These are phyloP conservation scores for Achaetomium macrosporum DNA, from an alignment of 2,329 filamentous ascomycete species.

Conservation along the genomic window DNA sequence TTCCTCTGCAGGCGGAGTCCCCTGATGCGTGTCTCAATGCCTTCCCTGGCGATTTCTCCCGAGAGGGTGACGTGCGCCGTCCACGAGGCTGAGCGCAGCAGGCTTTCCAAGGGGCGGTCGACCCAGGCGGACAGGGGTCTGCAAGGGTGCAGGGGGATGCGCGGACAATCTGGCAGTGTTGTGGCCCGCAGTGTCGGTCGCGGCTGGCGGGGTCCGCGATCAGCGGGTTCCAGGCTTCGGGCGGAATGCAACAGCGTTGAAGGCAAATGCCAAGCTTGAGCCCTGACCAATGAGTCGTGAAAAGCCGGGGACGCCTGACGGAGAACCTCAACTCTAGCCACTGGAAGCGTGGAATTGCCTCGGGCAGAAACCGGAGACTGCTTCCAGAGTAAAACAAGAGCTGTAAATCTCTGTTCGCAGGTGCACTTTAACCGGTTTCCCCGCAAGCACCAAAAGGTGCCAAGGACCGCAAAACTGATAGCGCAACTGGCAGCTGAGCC, in stretches of 20 bases:
- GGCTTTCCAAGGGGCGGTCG: conserved; percentile 24
- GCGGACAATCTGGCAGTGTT: conserved; percentile 12
- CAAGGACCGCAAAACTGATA: conserved; percentile 1
- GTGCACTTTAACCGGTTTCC: neutral
- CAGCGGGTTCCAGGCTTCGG: conserved; percentile 22
- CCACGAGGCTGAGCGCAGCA: conserved; percentile 37
- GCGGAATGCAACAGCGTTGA: conserved; percentile 17
- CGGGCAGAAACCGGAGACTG: neutral
- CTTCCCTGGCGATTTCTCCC: conserved; percentile 26
- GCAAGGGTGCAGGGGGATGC: conserved; percentile 8
- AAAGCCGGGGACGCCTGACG: conserved; percentile 11
- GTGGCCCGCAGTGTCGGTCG: conserved; percentile 23
- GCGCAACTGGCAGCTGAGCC: conserved; percentile 3
- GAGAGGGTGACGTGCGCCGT: conserved; percentile 36
- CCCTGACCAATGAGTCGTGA: conserved; percentile 20
- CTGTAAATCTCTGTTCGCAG: neutral
- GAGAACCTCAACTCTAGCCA: conserved; percentile 18
- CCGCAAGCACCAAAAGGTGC: neutral
- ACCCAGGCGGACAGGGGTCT: conserved; percentile 25
- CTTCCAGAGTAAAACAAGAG: neutral
- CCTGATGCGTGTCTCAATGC: conserved; percentile 26
- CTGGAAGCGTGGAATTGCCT: conserved; percentile 14
- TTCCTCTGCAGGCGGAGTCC: conserved; percentile 19
- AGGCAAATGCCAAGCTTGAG: conserved; percentile 14
- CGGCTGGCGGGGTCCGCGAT: conserved; percentile 21